Evolutionary conservation across 2,329 filamentous ascomycete genomes (phyloP).

Genomic region (Penicillium occitanis): DNA sequence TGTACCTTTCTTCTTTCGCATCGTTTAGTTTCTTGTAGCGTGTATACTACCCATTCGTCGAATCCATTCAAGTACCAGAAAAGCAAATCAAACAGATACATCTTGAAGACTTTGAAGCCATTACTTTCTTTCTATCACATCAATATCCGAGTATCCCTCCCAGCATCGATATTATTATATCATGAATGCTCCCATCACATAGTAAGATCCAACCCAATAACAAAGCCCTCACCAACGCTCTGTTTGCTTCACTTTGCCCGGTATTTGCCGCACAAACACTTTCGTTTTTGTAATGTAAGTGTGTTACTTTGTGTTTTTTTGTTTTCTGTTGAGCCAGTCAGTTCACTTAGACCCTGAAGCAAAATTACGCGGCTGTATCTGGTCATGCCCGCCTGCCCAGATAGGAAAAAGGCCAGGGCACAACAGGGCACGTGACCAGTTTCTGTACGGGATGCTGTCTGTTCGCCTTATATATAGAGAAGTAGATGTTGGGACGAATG

Average conservation of each 20-base stretch:
- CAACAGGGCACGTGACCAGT: neutral
- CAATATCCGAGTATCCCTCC: no score
- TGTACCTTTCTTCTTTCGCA: neutral
- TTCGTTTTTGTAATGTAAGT: neutral
- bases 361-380: neutral
- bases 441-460: neutral
- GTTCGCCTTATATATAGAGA: neutral
- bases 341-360: neutral
- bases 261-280: slow-evolving; percentile 7
- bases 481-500: neutral
- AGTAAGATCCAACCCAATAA: neutral
- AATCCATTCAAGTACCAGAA: neutral
- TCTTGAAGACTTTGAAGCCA: neutral
- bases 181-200: no score
- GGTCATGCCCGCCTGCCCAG: neutral
- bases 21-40: neutral
- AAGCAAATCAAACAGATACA: neutral
- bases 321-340: neutral
- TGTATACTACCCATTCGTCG: neutral
- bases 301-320: neutral
- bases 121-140: neutral
- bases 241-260: neutral
- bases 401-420: neutral
- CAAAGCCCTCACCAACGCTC: neutral
- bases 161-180: no score